Percentiles rank a stretch among this genome's conserved stretches.
Evolutionary conservation across 345 rosid genomes (phyloP).

Genomic region (Melastoma malabathricum): DNA sequence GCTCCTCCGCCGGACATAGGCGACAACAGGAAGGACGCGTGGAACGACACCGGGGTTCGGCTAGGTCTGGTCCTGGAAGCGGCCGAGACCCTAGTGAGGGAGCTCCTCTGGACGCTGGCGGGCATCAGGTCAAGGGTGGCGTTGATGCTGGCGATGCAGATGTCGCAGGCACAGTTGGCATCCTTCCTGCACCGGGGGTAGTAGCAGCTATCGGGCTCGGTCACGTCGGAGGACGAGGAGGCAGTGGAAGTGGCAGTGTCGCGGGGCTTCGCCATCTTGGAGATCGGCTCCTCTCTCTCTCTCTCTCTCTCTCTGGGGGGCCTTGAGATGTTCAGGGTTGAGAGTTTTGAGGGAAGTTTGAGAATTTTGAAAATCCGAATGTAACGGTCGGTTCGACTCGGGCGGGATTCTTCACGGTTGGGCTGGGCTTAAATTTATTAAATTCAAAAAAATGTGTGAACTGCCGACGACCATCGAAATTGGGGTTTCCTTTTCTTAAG

Average conservation of each 20-base stretch:
- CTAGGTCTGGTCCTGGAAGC: constrained; percentile 12
- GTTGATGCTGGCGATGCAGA: constrained; percentile 73
- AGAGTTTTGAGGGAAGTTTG: not conserved
- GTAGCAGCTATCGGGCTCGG: constrained; percentile 56
- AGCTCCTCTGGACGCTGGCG: constrained; percentile 47
- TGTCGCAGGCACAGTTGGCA: constrained; percentile 70
- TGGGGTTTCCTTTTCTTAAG: no score
- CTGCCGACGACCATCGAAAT: no score
- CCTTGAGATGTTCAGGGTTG: not conserved
- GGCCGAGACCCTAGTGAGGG: constrained; percentile 48
- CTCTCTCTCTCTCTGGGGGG: not conserved
- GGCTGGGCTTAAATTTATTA: no score
- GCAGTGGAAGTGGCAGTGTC: constrained; percentile 4
- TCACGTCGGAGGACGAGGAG: constrained; percentile 4
- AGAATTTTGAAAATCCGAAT: constrained; percentile 30
- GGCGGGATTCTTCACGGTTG: constrained; percentile 3
- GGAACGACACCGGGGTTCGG: constrained; percentile 42
- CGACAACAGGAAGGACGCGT: constrained; percentile 30
- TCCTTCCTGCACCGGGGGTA: constrained; percentile 79
- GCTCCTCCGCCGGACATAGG: constrained; percentile 32
- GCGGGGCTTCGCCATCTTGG: no score
- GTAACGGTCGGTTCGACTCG: constrained; percentile 25
- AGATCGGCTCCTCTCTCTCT: not conserved
- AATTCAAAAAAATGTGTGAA: no score
- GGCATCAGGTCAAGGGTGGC: constrained; percentile 89